Evolutionary conservation across 2,329 filamentous ascomycete genomes (phyloP).

Genomic region (Periglandula ipomoeae): DNA sequence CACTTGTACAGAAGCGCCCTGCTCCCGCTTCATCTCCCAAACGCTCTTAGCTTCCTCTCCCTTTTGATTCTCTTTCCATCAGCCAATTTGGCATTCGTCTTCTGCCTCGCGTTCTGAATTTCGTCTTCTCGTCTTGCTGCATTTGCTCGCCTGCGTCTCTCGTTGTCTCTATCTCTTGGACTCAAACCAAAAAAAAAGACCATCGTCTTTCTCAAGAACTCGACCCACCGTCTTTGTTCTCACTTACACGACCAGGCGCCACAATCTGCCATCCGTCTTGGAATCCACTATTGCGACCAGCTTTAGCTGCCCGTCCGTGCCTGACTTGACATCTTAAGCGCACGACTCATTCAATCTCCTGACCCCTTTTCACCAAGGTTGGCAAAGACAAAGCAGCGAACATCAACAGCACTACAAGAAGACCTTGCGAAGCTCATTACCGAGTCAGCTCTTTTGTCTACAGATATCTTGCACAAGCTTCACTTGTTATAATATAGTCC

Average conservation of each 20-base stretch:
- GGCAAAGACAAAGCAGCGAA: not conserved
- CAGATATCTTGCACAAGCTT: not conserved
- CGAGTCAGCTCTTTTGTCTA: not conserved
- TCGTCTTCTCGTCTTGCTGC: constrained; percentile 1
- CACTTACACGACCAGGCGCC: constrained; percentile 9
- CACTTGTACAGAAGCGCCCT: constrained; percentile 13
- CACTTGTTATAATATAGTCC: not conserved
- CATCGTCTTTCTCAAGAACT: not conserved
- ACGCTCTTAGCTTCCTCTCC: constrained; percentile 3
- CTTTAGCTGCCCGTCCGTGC: constrained; percentile 15
- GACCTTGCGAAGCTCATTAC: not conserved
- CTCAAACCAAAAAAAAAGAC: not conserved
- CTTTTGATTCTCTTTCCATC: constrained; percentile 6
- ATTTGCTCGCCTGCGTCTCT: constrained; percentile 1
- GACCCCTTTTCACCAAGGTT: not conserved
- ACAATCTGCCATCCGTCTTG: constrained; percentile 10
- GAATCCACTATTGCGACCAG: constrained; percentile 10
- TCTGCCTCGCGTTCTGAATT: not conserved
- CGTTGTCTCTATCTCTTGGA: not conserved
- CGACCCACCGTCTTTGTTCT: constrained; percentile 4
- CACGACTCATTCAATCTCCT: constrained; percentile 5
- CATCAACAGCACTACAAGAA: not conserved
- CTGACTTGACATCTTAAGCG: constrained; percentile 5
- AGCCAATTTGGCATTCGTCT: constrained; percentile 6
- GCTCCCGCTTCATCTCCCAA: constrained; percentile 9